phyloP scores from a whole-genome alignment of 1,284 basidiomycete genomes.

The Trametes hirsuta region DNA sequence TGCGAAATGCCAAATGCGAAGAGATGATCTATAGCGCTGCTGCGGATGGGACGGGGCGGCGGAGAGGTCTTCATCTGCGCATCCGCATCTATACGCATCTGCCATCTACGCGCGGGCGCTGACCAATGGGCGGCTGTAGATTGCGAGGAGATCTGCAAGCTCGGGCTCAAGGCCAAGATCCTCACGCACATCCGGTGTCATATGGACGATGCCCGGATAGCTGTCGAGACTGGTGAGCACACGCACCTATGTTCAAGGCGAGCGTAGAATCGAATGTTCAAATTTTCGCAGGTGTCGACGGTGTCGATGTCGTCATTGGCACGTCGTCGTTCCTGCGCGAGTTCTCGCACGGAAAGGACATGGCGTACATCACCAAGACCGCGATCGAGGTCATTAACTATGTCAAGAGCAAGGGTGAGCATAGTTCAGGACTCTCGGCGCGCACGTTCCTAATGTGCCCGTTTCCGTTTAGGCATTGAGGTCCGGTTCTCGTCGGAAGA shows the following conservation, averaged over 20 bases:
- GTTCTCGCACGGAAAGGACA: constrained; percentile 99
- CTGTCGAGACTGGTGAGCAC: constrained; percentile 91
- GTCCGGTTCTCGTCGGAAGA: constrained; percentile 99
- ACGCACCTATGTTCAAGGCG: neutral
- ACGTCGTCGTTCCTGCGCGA: constrained; percentile 99
- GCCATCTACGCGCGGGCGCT: neutral
- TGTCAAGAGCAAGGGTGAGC: constrained; percentile 92
- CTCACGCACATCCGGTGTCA: constrained; percentile 99
- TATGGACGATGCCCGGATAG: constrained; percentile 99
- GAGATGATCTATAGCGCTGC: neutral
- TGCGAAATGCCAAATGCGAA: constrained; percentile 1
- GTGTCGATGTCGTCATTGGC: constrained; percentile 99
- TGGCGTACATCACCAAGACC: constrained; percentile 99
- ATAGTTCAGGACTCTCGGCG: neutral
- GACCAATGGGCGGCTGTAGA: constrained; percentile 49
- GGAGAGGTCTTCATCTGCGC: too few species aligned
- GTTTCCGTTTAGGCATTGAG: constrained; percentile 70
- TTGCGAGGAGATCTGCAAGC: constrained; percentile 99
- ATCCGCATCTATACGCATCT: neutral
- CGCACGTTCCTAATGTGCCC: neutral
- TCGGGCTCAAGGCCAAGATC: constrained; percentile 96
- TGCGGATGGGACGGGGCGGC: neutral
- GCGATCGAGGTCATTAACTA: constrained; percentile 99
- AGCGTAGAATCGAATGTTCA: neutral
- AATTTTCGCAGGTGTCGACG: constrained; percentile 81